Evolutionary conservation across 78 protist species (phyloP).

Genomic region (Salpingoeca rosetta): DNA sequence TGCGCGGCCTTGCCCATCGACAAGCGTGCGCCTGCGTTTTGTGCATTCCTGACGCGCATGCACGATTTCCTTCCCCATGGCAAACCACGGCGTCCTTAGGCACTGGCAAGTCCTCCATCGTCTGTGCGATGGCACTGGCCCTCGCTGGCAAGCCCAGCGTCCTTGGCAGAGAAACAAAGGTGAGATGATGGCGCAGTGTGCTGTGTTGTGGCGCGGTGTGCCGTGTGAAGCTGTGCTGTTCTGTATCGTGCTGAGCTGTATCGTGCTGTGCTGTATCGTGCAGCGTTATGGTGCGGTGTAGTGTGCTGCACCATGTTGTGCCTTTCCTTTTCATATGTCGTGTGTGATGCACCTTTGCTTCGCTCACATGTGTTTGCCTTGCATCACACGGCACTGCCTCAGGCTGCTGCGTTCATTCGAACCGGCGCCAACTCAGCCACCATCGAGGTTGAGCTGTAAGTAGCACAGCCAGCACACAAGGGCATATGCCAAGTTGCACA

Average conservation of each 20-base stretch:
- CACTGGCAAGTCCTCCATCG: conserved; percentile 77
- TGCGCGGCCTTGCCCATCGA: too few relatives aligned
- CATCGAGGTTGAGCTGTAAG: background rate
- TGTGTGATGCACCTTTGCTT: too few relatives aligned
- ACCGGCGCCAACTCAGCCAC: background rate
- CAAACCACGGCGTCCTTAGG: background rate
- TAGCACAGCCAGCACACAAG: too few relatives aligned
- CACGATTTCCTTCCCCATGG: background rate
- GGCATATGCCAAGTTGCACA: background rate
- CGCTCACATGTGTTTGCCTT: background rate
- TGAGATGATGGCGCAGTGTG: background rate
- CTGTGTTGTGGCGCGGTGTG: background rate
- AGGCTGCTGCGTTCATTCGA: background rate
- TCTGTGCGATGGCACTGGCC: conserved; percentile 76
- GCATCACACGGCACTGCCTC: background rate
- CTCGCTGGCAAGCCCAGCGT: conserved; percentile 66
- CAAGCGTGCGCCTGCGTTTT: background rate
- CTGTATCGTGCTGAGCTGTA: background rate
- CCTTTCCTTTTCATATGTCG: too few relatives aligned
- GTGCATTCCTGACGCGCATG: background rate
- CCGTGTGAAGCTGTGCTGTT: background rate
- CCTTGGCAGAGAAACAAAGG: conserved; percentile 15
- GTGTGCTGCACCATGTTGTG: too few relatives aligned
- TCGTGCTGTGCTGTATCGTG: background rate
- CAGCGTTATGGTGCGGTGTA: background rate